Conservation (phyloP, 1,284 basidiomycete species). For the Stereum hirsutum region DNA sequence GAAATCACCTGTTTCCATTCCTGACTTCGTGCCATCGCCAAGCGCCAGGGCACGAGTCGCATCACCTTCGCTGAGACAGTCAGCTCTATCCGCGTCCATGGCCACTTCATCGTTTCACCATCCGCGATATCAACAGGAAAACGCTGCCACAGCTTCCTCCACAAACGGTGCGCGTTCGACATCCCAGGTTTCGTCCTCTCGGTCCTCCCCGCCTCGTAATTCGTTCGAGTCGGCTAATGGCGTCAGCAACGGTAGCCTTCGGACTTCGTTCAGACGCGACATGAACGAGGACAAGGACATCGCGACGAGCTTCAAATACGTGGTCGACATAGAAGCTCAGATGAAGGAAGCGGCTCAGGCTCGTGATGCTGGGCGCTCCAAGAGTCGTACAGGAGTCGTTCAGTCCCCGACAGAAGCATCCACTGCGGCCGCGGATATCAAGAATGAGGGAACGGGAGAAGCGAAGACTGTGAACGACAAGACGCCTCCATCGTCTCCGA, state of each 20-base stretch:
- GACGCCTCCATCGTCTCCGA: too few relatives aligned
- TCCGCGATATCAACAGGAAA: conserved; percentile 24
- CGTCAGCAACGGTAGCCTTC: conserved; percentile 18
- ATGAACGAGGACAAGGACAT: conserved; percentile 55
- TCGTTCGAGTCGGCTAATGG: not conserved
- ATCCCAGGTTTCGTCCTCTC: not conserved
- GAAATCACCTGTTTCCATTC: conserved; percentile 32
- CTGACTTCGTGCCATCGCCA: conserved; percentile 46
- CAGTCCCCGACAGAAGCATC: too few relatives aligned
- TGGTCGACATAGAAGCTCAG: conserved; percentile 52
- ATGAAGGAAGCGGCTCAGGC: conserved; percentile 24
- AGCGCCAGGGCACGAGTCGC: conserved; percentile 26
- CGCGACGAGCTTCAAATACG: conserved; percentile 59
- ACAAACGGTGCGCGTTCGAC: not conserved
- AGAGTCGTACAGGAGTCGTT: too few relatives aligned
- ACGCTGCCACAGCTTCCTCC: not conserved
- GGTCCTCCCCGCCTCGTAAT: not conserved
- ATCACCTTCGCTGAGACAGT: conserved; percentile 31
- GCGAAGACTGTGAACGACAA: too few relatives aligned
- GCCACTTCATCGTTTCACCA: conserved; percentile 52
- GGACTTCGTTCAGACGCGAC: conserved; percentile 43
- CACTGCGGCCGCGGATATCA: too few relatives aligned
- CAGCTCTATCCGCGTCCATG: conserved; percentile 63
- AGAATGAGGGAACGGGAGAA: too few relatives aligned
- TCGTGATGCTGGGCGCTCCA: too few relatives aligned